Evolutionary conservation across 305 asterid genomes (phyloP).

Genomic region (Striga hermonthica): DNA sequence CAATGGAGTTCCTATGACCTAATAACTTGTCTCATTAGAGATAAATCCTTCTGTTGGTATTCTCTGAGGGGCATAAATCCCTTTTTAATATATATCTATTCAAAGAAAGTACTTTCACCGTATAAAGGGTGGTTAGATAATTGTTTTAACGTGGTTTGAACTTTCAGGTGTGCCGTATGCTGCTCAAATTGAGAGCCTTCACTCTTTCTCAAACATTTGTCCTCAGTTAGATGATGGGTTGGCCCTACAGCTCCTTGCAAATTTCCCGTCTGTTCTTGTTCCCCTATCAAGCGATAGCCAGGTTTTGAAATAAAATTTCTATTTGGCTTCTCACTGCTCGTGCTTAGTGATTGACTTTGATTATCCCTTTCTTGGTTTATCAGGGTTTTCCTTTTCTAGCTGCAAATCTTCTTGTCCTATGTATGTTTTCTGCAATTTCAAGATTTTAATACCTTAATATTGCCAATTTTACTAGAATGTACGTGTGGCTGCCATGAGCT

Average conservation of each 20-base stretch:
- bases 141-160: conserved; percentile 25
- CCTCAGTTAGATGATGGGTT: conserved; percentile 52
- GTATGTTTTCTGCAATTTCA: conserved; percentile 7
- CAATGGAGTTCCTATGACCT: neutral
- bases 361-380: conserved; percentile 14
- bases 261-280: conserved; percentile 71
- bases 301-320: conserved; percentile 44
- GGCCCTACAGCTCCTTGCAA: conserved; percentile 46
- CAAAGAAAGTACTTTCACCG: conserved; percentile 7
- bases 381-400: conserved; percentile 14
- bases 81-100: too few species aligned
- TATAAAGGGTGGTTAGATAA: conserved; percentile 21
- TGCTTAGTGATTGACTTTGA: neutral
- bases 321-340: conserved; percentile 6
- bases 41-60: neutral
- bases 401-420: conserved; percentile 3
- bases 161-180: conserved; percentile 56
- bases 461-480: conserved; percentile 46
- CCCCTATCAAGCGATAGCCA: conserved; percentile 71
- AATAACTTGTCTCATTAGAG: conserved; percentile 7
- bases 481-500: conserved; percentile 67
- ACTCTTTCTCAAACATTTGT: conserved; percentile 48
- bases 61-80: neutral
- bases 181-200: conserved; percentile 73
- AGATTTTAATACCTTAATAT: neutral